These are phyloP conservation scores for Talaromyces sp. DNA, from an alignment of 2,329 filamentous ascomycete genomes.

Conservation along the genomic window DNA sequence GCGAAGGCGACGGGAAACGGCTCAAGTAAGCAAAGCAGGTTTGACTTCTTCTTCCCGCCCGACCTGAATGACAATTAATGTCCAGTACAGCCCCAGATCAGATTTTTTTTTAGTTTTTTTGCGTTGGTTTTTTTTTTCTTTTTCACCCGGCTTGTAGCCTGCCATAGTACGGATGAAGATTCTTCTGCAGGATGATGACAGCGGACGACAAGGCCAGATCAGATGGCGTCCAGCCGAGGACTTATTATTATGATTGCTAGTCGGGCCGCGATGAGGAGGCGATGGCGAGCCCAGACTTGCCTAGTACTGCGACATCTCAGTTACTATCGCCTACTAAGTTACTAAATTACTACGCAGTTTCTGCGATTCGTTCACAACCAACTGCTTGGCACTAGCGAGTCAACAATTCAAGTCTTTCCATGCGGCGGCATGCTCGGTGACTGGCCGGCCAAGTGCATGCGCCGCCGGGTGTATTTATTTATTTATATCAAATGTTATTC, in stretches of 20 bases:
- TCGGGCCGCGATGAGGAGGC: background rate
- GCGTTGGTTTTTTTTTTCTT: background rate
- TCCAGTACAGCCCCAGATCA: background rate
- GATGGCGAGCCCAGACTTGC: background rate
- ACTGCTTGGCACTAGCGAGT: background rate
- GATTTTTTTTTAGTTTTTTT: background rate
- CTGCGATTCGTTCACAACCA: background rate
- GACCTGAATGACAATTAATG: background rate
- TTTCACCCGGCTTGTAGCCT: background rate
- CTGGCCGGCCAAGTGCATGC: background rate
- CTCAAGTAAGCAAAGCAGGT: background rate
- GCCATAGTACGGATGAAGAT: background rate
- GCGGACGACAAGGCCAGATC: background rate
- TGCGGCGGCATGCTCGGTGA: background rate
- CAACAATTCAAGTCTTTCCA: background rate
- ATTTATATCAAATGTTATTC: background rate
- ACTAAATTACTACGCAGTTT: background rate
- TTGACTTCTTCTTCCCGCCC: background rate
- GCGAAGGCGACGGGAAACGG: conserved; percentile 7
- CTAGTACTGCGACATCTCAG: background rate
- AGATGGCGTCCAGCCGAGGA: background rate
- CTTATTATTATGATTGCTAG: background rate
- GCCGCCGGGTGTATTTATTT: background rate
- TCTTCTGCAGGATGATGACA: background rate
- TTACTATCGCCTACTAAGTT: background rate